phyloP scores from a whole-genome alignment of 2,329 filamentous ascomycete species.

The Colletotrichum siamense region DNA sequence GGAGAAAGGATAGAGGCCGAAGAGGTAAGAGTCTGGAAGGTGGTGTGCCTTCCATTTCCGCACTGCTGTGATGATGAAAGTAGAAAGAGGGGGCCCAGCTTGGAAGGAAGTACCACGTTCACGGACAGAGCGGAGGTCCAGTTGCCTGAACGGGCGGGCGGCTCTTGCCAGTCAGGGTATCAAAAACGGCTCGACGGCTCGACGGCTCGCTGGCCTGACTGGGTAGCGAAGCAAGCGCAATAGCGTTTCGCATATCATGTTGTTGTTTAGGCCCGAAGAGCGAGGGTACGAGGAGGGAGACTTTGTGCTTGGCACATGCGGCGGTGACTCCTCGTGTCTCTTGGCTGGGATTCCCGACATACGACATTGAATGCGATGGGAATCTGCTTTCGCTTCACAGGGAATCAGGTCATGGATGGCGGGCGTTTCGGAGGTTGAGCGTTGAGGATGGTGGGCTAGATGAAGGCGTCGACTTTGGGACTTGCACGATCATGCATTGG shows the following conservation, averaged over 20 bases:
- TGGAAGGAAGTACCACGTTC: not conserved
- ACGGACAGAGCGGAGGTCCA: not conserved
- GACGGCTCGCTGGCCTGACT: not conserved
- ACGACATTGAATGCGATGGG: not conserved
- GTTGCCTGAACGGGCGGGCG: not conserved
- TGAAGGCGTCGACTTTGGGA: not conserved
- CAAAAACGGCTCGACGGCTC: not conserved
- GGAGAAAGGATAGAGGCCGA: not conserved
- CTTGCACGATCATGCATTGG: no score
- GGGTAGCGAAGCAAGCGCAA: not conserved
- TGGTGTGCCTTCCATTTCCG: not conserved
- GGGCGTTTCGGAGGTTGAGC: not conserved
- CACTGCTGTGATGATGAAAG: not conserved
- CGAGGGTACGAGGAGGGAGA: not conserved
- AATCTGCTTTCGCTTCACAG: not conserved
- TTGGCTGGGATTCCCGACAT: not conserved
- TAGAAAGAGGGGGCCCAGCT: not conserved
- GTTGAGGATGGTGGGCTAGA: not conserved
- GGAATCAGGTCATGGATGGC: not conserved
- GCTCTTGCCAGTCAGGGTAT: not conserved
- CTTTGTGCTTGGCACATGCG: not conserved
- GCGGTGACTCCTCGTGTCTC: not conserved
- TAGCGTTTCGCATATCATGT: no score
- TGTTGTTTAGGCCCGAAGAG: not conserved
- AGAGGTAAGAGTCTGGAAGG: not conserved